Base-by-base conservation (phyloP, 495 filamentous ascomycete species). In the Aspergillus incahuasiensis region DNA sequence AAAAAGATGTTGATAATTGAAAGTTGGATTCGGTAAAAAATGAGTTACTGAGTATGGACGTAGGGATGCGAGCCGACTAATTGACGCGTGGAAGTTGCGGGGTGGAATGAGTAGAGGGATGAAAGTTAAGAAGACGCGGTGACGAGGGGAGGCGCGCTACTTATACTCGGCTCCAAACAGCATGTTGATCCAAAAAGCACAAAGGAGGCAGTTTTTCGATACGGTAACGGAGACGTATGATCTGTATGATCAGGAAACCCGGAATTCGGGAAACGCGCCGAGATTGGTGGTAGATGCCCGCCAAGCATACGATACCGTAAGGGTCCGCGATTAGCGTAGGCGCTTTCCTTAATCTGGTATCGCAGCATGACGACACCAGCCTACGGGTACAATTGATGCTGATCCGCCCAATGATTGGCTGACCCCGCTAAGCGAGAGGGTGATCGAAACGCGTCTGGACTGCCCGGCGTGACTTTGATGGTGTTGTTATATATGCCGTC, bases 201-300 rank as follows among this genome's bases (percentile, higher is more conserved):
- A 67, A 76, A 71, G 62, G 71, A 73, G 67, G 63, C 68, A 48
- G 73, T 76, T 76, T 78, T 78, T 77, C 75, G 68, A 75, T 78
- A 78, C 75, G 12, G 75, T 78, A 56, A 69, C 15, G 16, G 1
- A 0, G 3, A 5, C 32, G 75, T 78, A 77, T 78, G 75, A 78
- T 78, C 68, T 71, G 74, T 78, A 76, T 77, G 71, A 77, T 76
- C 72, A 73, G 60, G 61, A 43, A 42, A 55, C 59, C 57, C 45
- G 40, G 43, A 52, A 68, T 69, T 64, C 68, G 66, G 66, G 55
- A 49, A 45, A 55, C 30, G 38, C 63, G 48, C 50, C 55, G 32
- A 42, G 55, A 52, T 44, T 41, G 28, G 49, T 55, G 15, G 55
- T 38, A 52, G 24, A 50, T 60, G 60, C 67, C 64, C 62, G 63